Base-by-base conservation (phyloP, 352 stramenopile species). In the Phytophthora capsici region DNA sequence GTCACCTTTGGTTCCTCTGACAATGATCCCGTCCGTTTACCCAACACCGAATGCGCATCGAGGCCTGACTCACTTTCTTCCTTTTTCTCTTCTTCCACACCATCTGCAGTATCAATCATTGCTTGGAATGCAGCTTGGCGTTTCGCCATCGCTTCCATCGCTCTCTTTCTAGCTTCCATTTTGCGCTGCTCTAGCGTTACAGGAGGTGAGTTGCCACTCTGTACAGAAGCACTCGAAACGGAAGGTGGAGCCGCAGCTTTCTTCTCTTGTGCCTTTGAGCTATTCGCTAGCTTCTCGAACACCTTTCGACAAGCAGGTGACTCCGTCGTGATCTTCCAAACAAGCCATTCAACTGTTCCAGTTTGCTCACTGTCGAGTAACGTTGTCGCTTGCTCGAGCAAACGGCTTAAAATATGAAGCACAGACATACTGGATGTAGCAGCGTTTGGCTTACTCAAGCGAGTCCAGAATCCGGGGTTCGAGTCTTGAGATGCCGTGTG, bases 61-160 rank as follows among this genome's bases (percentile, higher is more conserved):
- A 79, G 47, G 6, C 23, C 41, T 45, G 75, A 59, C 25, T 82
- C 69, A 16, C 54, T 64, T 25, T 73, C 64, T 25, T 66, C 60
- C 9, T 12, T 57, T 43, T 72, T 67, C 61, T 90, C 77, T 1
- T 67, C 51, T 4, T 76, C n/a, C n/a, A n/a, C 64, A 20, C 78
- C 63, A 30, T 78, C 71, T 17, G 70, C 80, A 49, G 87, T 75
- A 22, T 77, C 69, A 62, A 96, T 91, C 85, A 96, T 93, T 22
- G 87, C 82, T 50, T 94, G 88, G 53, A 96, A 96, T 19, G 83
- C 82, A 13, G 86, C 86, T 54, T 95, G 87, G 25, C 92, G 84
- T 48, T 88, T 85, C 7, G 88, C 86, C 83, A 96, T 95, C 1
- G 84, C 79, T 50, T 76, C 85, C 38, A 96, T 75, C 8, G 84